Conservation (phyloP, 2,329 filamentous ascomycete species). For the Claviceps africana region DNA sequence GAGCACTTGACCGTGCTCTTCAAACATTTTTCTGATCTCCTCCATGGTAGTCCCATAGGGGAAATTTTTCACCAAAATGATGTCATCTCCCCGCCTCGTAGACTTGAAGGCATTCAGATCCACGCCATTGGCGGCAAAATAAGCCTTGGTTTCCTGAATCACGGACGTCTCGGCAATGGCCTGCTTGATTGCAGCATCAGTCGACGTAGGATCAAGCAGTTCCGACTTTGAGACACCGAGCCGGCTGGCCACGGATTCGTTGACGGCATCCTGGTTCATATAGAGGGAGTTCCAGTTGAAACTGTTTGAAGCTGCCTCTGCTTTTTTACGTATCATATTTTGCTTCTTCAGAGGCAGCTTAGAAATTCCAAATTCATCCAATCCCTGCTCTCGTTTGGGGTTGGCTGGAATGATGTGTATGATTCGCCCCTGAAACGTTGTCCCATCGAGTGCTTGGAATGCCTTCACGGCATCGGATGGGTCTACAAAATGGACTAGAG, state of each 20-base stretch:
- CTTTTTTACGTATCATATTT: constrained; percentile 73
- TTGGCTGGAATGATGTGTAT: constrained; percentile 79
- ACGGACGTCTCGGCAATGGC: constrained; percentile 91
- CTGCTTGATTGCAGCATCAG: constrained; percentile 90
- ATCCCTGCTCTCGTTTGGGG: constrained; percentile 63
- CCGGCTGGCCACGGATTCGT: constrained; percentile 73
- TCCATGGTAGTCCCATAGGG: constrained; percentile 67
- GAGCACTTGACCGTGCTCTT: constrained; percentile 69
- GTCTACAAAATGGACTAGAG: constrained; percentile 67
- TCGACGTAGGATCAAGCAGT: constrained; percentile 84
- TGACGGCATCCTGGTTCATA: constrained; percentile 92
- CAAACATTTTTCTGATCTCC: constrained; percentile 68
- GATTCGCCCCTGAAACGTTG: constrained; percentile 82
- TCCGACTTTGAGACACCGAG: constrained; percentile 85
- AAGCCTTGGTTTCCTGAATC: constrained; percentile 91
- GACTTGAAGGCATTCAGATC: constrained; percentile 86
- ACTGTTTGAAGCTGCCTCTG: constrained; percentile 58
- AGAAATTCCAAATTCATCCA: constrained; percentile 81
- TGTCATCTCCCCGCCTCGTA: constrained; percentile 68
- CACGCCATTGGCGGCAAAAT: constrained; percentile 76
- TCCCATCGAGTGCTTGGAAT: constrained; percentile 66
- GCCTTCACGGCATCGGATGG: constrained; percentile 62
- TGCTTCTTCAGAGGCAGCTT: constrained; percentile 93
- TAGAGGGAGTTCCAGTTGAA: constrained; percentile 99
- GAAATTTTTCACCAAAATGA: constrained; percentile 91